Conservation (phyloP, 192 early-diverging fungal species). For the Helicostylum pulchrum region DNA sequence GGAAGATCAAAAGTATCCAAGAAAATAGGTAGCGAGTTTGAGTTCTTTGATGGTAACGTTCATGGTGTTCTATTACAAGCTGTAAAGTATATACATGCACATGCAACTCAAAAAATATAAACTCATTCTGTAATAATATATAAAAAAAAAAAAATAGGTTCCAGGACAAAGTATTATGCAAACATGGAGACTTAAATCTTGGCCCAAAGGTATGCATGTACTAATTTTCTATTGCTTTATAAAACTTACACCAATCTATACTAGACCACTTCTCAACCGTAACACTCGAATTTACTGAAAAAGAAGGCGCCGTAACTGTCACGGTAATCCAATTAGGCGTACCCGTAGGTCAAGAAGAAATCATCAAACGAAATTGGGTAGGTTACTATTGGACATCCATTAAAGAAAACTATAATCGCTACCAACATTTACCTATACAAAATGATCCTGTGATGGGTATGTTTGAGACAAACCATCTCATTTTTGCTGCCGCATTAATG, state of each 20-base stretch:
- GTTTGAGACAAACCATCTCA: no score
- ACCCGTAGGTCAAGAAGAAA: constrained; percentile 84
- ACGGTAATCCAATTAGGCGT: constrained; percentile 79
- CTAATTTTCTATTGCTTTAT: constrained; percentile 5
- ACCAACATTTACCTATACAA: no score
- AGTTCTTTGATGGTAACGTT: constrained; percentile 87
- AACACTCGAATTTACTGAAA: constrained; percentile 70
- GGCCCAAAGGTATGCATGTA: constrained; percentile 37
- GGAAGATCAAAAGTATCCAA: constrained; percentile 41
- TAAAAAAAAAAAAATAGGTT: background rate
- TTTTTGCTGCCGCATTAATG: no score
- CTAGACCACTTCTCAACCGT: constrained; percentile 81
- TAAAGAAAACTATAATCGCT: constrained; percentile 40
- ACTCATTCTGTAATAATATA: background rate
- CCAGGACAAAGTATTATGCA: constrained; percentile 2
- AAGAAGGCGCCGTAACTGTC: constrained; percentile 60
- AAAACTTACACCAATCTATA: background rate
- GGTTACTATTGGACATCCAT: constrained; percentile 93
- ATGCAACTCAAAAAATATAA: background rate
- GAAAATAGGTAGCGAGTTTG: constrained; percentile 58
- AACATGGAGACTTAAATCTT: background rate
- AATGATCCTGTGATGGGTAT: no score
- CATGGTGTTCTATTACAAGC: constrained; percentile 73
- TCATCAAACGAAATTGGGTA: constrained; percentile 84
- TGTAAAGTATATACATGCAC: constrained; percentile 33